These are phyloP conservation scores for Phytophthora sp. DNA, from an alignment of 352 stramenopile genomes.

Conservation along the genomic window DNA sequence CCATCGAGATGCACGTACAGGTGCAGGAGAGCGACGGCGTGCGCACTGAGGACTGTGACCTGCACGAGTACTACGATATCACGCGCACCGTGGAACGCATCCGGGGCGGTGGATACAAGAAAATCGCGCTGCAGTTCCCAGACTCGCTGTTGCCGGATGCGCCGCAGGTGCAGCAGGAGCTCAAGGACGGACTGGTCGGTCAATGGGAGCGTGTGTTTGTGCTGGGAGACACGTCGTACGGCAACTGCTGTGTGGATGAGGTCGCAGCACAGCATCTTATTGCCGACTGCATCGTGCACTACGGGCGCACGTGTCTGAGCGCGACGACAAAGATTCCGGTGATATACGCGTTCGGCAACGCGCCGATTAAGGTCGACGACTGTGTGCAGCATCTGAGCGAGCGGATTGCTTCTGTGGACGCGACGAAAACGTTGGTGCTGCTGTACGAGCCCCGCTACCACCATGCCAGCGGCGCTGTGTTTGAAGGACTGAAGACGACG, in stretches of 20 bases:
- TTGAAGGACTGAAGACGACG: slow-evolving; percentile 45
- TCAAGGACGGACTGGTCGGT: slow-evolving; percentile 53
- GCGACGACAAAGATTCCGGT: slow-evolving; percentile 86
- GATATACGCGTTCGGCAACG: slow-evolving; percentile 92
- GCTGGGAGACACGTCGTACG: slow-evolving; percentile 96
- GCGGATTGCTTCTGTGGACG: slow-evolving; percentile 35
- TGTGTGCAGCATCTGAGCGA: slow-evolving; percentile 55
- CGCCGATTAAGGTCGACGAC: slow-evolving; percentile 61
- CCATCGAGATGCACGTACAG: slow-evolving; percentile 69
- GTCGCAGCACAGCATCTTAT: slow-evolving; percentile 94
- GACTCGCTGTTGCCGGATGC: slow-evolving; percentile 93
- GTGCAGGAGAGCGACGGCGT: slow-evolving; percentile 62
- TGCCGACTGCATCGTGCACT: slow-evolving; percentile 95
- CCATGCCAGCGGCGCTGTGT: slow-evolving; percentile 71
- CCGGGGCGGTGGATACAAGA: slow-evolving; percentile 56
- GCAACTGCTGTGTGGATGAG: slow-evolving; percentile 96
- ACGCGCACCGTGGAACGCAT: slow-evolving; percentile 68
- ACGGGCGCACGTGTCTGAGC: slow-evolving; percentile 93
- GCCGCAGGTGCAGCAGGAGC: slow-evolving; percentile 81
- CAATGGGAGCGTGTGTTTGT: slow-evolving; percentile 90
- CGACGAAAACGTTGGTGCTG: slow-evolving; percentile 76
- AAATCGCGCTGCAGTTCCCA: slow-evolving; percentile 95
- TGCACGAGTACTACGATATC: slow-evolving; percentile 73
- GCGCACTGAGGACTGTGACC: slow-evolving; percentile 42
- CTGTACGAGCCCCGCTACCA: slow-evolving; percentile 93